phyloP scores from a whole-genome alignment of 352 stramenopile species.

The Pythium insidiosum region DNA sequence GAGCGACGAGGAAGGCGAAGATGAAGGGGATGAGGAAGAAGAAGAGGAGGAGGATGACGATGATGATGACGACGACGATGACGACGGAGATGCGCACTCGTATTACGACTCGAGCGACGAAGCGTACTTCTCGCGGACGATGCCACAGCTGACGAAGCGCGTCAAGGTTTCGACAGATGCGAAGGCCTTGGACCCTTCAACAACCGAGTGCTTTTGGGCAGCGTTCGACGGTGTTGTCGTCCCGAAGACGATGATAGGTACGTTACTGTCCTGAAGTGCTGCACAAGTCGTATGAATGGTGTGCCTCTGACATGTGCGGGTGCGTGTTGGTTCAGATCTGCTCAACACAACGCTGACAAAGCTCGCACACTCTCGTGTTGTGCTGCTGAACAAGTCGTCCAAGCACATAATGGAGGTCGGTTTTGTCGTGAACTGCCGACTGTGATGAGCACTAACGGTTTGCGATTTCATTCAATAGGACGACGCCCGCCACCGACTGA shows the following conservation, averaged over 20 bases:
- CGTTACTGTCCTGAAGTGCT: too few relatives aligned
- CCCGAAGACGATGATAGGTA: constrained; percentile 70
- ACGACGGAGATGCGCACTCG: constrained; percentile 24
- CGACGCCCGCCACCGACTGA: constrained; percentile 8
- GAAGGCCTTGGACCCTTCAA: constrained; percentile 8
- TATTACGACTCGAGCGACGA: constrained; percentile 65
- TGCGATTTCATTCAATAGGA: constrained; percentile 1
- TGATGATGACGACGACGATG: constrained; percentile 18
- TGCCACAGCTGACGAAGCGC: constrained; percentile 42
- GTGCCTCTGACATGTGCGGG: too few relatives aligned
- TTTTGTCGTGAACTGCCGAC: not conserved
- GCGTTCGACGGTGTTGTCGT: constrained; percentile 55
- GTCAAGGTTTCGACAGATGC: constrained; percentile 30
- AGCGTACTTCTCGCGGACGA: constrained; percentile 20
- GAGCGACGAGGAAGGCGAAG: constrained; percentile 18
- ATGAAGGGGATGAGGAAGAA: constrained; percentile 32
- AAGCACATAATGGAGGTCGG: constrained; percentile 30
- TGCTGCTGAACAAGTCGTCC: constrained; percentile 39
- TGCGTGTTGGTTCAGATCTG: too few relatives aligned
- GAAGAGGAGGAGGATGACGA: constrained; percentile 24
- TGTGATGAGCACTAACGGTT: not conserved
- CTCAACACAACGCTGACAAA: constrained; percentile 67
- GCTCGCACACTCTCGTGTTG: constrained; percentile 40
- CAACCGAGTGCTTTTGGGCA: constrained; percentile 54
- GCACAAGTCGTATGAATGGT: too few relatives aligned